Base-by-base conservation (phyloP, 192 early-diverging fungal genomes). In the Linnemannia zychae region DNA sequence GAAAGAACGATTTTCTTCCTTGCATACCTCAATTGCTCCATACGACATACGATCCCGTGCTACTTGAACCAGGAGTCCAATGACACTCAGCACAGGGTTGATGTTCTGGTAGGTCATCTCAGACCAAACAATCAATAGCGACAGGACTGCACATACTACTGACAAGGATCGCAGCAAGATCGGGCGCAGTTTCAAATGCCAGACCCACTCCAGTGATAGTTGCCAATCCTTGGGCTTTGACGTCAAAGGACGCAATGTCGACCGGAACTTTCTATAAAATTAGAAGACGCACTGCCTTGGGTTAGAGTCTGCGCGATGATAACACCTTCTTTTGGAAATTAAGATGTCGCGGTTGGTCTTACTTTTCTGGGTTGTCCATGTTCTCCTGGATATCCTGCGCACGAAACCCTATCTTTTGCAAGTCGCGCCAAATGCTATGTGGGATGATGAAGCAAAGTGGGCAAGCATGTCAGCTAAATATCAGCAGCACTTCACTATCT, bases 41-140 rank as follows among this genome's bases (percentile, higher is more conserved):
- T 94, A 94, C 15, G 91, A 90, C 40, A 85, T 71, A 36, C 65
- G 73, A 67, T 85, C 77, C 34, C 74, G 89, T 68, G 16, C 91
- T 87, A 86, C 87, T 70, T 36, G 91, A 75, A 69, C 90, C 87
- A 86, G 93, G 71, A 66, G 96, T 72, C 89, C 92, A 67, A 97
- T 94, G 69, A 96, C 91, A 7, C 95, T 96, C 52, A 98, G 80
- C 7, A 91, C 88, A 37, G 94, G 93, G 31, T 88, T 86, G 16
- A 84, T 69, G 38, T 94, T 75, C 73, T 97, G 96, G 81, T 98
- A 98, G 0, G 96, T 98, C 44, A 97, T 90, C 87, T 99, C 98
- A 5, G 97, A 98, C 98, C 98, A 99, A 37, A 99, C 87, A 40
- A 99, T 89, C 34, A 91, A 87, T 2, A 92, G 72, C 34, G 97